These are phyloP conservation scores for Penicillium sp. DNA, from an alignment of 2,329 filamentous ascomycete species.

Conservation along the genomic window DNA sequence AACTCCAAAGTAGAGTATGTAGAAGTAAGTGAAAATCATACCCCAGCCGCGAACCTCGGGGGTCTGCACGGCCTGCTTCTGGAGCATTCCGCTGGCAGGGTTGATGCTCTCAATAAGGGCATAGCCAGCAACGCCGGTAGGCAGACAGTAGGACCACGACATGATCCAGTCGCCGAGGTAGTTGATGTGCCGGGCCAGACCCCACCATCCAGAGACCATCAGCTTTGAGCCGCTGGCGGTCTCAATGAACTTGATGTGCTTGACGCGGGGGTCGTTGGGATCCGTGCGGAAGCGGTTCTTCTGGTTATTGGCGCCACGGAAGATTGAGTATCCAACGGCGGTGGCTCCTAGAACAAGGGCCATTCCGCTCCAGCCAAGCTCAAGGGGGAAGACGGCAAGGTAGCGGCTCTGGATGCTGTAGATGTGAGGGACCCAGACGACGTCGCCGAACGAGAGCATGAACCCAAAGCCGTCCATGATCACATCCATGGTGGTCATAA, in stretches of 20 bases:
- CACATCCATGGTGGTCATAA: conserved; percentile 93
- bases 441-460: conserved; percentile 91
- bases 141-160: conserved; percentile 85
- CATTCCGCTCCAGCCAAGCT: conserved; percentile 71
- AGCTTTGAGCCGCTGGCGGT: conserved; percentile 80
- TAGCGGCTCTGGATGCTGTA: conserved; percentile 86
- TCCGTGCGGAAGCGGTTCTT: conserved; percentile 94
- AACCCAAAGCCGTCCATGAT: conserved; percentile 91
- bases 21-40: conserved; percentile 91
- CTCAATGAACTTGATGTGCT: conserved; percentile 81
- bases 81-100: conserved; percentile 59
- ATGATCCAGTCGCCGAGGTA: conserved; percentile 95
- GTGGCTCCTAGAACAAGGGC: conserved; percentile 68
- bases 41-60: conserved; percentile 78
- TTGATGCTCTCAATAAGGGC: conserved; percentile 59
- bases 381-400: conserved; percentile 75
- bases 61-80: conserved; percentile 72
- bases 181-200: conserved; percentile 87
- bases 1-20: conserved; percentile 86
- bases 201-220: conserved; percentile 90
- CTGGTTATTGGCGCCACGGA: conserved; percentile 90
- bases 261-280: conserved; percentile 75
- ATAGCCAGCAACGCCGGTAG: conserved; percentile 83
- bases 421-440: conserved; percentile 89
- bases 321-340: conserved; percentile 78